A percentile compares a stretch with the other conserved stretches of the same genome.
Evolutionary conservation across 1,284 basidiomycete species (phyloP).

Genomic region (Exobasidium cylindrosporum): DNA sequence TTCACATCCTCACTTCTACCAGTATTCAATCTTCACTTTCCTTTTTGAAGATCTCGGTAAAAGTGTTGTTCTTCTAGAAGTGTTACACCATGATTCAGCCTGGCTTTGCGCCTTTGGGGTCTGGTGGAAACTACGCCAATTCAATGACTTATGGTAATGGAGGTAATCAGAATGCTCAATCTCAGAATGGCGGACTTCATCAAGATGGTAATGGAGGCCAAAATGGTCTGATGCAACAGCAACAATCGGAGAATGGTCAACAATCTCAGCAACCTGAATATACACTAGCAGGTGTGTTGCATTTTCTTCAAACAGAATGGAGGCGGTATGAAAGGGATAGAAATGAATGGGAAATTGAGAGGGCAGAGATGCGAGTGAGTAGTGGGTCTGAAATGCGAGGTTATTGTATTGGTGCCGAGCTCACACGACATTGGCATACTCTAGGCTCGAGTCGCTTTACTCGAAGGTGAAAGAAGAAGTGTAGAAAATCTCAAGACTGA

Average conservation of each 20-base stretch:
- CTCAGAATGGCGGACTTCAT: not conserved
- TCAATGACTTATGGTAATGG: not conserved
- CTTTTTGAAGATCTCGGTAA: too few relatives aligned
- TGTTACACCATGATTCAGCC: constrained; percentile 6
- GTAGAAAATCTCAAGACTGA: constrained; percentile 97
- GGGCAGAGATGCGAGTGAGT: constrained; percentile 95
- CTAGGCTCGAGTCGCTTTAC: constrained; percentile 89
- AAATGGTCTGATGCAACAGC: constrained; percentile 9
- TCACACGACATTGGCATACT: constrained; percentile 2
- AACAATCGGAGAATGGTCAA: not conserved
- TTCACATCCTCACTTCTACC: too few relatives aligned
- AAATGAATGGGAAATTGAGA: constrained; percentile 99
- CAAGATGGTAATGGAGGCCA: constrained; percentile 4
- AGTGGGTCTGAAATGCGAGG: not conserved
- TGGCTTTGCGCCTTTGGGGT: constrained; percentile 6
- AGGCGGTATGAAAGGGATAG: constrained; percentile 84
- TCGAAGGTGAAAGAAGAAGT: constrained; percentile 91
- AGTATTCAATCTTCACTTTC: too few relatives aligned
- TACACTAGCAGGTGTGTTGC: constrained; percentile 87
- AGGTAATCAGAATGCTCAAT: not conserved
- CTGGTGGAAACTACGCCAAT: not conserved
- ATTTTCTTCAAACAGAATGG: constrained; percentile 98
- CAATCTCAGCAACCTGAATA: constrained; percentile 34
- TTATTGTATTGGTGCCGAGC: constrained; percentile 8
- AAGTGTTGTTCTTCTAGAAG: too few relatives aligned